phyloP scores from a whole-genome alignment of 2,329 filamentous ascomycete species.

The Ilyonectria sp. region DNA sequence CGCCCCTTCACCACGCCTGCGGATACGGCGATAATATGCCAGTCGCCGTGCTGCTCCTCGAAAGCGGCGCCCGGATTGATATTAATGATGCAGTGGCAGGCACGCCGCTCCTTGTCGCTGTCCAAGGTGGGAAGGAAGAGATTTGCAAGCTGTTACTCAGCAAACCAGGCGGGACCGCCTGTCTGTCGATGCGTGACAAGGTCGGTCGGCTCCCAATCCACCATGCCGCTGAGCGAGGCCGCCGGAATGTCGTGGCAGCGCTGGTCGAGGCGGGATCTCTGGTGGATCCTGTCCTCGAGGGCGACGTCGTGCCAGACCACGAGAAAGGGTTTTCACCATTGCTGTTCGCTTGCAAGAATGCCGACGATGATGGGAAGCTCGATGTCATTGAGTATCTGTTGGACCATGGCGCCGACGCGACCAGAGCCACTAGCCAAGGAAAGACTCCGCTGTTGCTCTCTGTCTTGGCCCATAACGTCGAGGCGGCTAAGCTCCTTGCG shows the following conservation, averaged over 20 bases:
- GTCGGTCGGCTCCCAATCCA: slow-evolving; percentile 14
- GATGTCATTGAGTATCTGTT: slow-evolving; percentile 25
- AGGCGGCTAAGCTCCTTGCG: slow-evolving; percentile 16
- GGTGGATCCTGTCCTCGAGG: slow-evolving; percentile 14
- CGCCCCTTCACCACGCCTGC: too few relatives aligned
- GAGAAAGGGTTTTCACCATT: slow-evolving; percentile 20
- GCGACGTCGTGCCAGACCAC: slow-evolving; percentile 4
- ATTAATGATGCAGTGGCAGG: slow-evolving; percentile 5
- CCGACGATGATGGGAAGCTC: background rate
- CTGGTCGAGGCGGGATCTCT: slow-evolving; percentile 20
- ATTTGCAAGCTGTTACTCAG: slow-evolving; percentile 12
- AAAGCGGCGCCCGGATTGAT: slow-evolving; percentile 18
- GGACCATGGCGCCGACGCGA: slow-evolving; percentile 12
- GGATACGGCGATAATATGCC: background rate
- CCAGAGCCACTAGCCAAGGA: background rate
- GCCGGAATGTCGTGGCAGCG: slow-evolving; percentile 5
- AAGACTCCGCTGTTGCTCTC: slow-evolving; percentile 19
- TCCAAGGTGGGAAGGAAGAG: slow-evolving; percentile 1
- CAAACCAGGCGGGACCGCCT: slow-evolving; percentile 5
- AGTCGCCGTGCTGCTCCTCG: slow-evolving; percentile 6
- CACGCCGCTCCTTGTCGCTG: slow-evolving; percentile 15
- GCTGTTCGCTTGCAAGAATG: slow-evolving; percentile 17
- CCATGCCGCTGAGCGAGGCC: slow-evolving; percentile 5
- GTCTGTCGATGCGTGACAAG: slow-evolving; percentile 8
- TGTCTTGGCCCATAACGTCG: slow-evolving; percentile 12